Percentiles rank a stretch among this genome's conserved stretches.
Conservation (phyloP, 2,329 filamentous ascomycete genomes). For the Neonectria coccinea region DNA sequence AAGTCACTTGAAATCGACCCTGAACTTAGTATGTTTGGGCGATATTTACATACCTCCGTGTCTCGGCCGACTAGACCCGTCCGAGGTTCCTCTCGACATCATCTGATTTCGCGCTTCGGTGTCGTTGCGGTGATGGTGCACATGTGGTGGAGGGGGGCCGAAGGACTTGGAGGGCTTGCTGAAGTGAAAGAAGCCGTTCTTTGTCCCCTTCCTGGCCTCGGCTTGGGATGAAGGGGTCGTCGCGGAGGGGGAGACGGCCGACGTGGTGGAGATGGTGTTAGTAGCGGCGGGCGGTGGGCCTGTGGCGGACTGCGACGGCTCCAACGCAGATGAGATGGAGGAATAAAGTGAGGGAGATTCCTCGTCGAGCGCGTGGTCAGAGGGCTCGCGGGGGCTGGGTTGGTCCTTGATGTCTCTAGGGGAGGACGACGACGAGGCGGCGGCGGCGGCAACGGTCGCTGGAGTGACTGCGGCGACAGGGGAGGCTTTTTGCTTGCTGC, state of each 20-base stretch:
- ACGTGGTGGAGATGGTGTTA: slow-evolving; percentile 14
- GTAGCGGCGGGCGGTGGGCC: slow-evolving; percentile 37
- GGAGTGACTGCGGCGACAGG: slow-evolving; percentile 28
- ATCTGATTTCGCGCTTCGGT: slow-evolving; percentile 53
- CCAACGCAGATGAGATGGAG: slow-evolving; percentile 44
- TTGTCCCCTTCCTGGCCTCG: slow-evolving; percentile 58
- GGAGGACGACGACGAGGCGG: slow-evolving; percentile 21
- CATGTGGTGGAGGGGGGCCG: slow-evolving; percentile 48
- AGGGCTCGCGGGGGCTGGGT: slow-evolving; percentile 42
- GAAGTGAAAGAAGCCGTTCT: slow-evolving; percentile 65
- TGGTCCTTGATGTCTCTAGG: slow-evolving; percentile 28
- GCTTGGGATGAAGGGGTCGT: slow-evolving; percentile 39
- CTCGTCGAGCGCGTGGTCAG: slow-evolving; percentile 43
- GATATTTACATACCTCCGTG: slow-evolving; percentile 51
- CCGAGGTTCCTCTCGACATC: slow-evolving; percentile 52
- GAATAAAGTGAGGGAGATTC: slow-evolving; percentile 43
- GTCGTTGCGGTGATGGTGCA: slow-evolving; percentile 44
- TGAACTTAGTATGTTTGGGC: slow-evolving; percentile 31
- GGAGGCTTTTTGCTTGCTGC: slow-evolving; percentile 38
- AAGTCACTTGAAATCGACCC: slow-evolving; percentile 34
- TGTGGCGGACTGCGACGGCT: slow-evolving; percentile 36
- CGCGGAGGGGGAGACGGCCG: slow-evolving; percentile 18
- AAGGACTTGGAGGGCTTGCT: slow-evolving; percentile 59
- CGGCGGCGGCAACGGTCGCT: slow-evolving; percentile 33
- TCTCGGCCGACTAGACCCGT: slow-evolving; percentile 47